Percentiles rank a stretch among this genome's conserved stretches.
These are phyloP conservation scores for Penicillium herquei DNA, from an alignment of 495 filamentous ascomycete species.

Conservation along the genomic window DNA sequence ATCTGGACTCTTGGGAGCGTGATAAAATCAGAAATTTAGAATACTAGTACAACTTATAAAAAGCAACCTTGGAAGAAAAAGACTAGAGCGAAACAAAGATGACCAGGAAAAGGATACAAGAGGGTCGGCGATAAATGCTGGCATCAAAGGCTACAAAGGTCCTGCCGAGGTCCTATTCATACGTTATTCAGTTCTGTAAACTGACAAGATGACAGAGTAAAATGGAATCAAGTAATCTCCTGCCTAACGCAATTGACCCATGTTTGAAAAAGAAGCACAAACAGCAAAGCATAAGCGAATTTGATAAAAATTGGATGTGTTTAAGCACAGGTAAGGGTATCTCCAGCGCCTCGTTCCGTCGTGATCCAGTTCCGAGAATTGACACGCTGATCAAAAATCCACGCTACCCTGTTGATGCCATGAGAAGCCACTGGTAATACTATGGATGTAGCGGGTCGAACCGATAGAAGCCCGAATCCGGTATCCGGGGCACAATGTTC, in stretches of 20 bases:
- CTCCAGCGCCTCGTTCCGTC: constrained; percentile 52
- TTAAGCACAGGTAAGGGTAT: constrained; percentile 48
- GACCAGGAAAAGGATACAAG: no score
- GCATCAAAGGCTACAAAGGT: no score
- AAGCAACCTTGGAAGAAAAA: no score
- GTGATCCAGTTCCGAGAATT: constrained; percentile 39
- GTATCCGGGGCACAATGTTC: constrained; percentile 33
- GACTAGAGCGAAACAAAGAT: no score
- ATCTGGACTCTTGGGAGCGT: no score
- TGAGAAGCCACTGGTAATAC: constrained; percentile 2
- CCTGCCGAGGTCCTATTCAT: no score
- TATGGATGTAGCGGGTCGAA: constrained; percentile 18
- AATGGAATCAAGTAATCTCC: neutral
- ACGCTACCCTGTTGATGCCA: constrained; percentile 24
- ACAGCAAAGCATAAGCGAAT: constrained; percentile 4
- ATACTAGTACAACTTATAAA: no score
- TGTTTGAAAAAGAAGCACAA: constrained; percentile 2
- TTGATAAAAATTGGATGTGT: constrained; percentile 16
- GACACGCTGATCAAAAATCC: constrained; percentile 29
- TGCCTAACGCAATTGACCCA: neutral
- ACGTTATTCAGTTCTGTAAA: no score
- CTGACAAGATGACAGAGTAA: no score
- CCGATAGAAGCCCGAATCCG: constrained; percentile 40
- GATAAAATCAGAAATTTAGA: no score
- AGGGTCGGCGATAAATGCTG: no score